phyloP scores from a whole-genome alignment of 1,284 basidiomycete genomes.

The Malassezia psittaci region DNA sequence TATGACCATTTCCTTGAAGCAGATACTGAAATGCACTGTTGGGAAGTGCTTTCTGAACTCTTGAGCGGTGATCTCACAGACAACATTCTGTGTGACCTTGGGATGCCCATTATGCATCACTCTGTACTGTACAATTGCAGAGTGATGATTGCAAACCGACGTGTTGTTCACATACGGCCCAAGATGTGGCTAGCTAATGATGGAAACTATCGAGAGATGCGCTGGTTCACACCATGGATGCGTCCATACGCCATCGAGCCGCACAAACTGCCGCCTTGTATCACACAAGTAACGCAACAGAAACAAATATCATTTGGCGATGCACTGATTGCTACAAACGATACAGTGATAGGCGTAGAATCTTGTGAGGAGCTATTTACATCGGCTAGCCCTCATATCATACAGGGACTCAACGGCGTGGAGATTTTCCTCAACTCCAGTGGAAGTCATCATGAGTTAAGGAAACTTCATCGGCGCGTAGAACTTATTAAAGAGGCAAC shows the following conservation, averaged over 20 bases:
- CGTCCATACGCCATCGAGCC: slow-evolving; percentile 78
- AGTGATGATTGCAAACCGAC: slow-evolving; percentile 70
- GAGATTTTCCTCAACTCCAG: slow-evolving; percentile 98
- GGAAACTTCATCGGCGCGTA: slow-evolving; percentile 80
- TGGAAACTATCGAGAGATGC: slow-evolving; percentile 90
- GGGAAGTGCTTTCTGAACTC: slow-evolving; percentile 42
- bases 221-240: slow-evolving; percentile 92
- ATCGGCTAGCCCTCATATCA: slow-evolving; percentile 84
- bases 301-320: slow-evolving; percentile 92
- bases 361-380: slow-evolving; percentile 96
- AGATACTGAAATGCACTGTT: slow-evolving; percentile 41
- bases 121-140: slow-evolving; percentile 96
- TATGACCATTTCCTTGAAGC: slow-evolving; percentile 42
- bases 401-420: slow-evolving; percentile 93
- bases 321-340: slow-evolving; percentile 79
- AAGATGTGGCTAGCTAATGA: slow-evolving; percentile 99
- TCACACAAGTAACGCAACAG: slow-evolving; percentile 78
- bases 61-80: slow-evolving; percentile 28
- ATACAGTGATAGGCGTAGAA: slow-evolving; percentile 91
- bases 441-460: slow-evolving; percentile 90
- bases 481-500: slow-evolving; percentile 96
- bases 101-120: slow-evolving; percentile 75
- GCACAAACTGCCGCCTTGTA: slow-evolving; percentile 75
- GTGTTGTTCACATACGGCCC: slow-evolving; percentile 84
- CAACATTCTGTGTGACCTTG: slow-evolving; percentile 43